Base-by-base conservation (phyloP, 2,329 filamentous ascomycete genomes). In the Paraconiothyrium brasiliense region DNA sequence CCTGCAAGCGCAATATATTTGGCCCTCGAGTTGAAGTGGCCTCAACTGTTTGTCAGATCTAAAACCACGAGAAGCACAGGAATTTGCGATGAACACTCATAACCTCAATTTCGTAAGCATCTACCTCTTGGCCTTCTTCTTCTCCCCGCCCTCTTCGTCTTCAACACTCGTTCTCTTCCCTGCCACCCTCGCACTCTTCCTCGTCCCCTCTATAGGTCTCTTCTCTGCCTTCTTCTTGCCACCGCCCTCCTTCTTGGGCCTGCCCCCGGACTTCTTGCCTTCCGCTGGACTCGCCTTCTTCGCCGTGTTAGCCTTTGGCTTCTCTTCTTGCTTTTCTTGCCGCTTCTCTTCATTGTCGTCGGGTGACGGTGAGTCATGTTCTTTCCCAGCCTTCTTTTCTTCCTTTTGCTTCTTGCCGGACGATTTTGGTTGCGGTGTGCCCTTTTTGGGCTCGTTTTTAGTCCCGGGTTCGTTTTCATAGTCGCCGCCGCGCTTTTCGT, bases 401-500 rank as follows among this genome's bases (percentile, higher is more conserved):
- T 67, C 67, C 3, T 58, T 61, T 37, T 68, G 51, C 50, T 68
- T 70, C 62, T 67, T 72, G 8, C 56, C 60, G 4, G 68, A 71
- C 11, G 78, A 74, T 61, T 80, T 80, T 6, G 69, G 60, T 64
- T 79, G 61, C 0, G 80, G 80, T 5, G 72, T 65, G 3, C 80
- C 81, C 63, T 81, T 82, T 64, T 78, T 74, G 0, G 80, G 80
- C 65, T 82, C 78, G 46, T 83, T 80, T 61, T 82, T 82, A 20
- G 75, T 78, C 1, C 78, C 79, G 7, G 77, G 59, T 37, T 77
- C 75, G 50, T 81, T 82, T 60, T 81, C 78, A 52, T 81, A 81
- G n/a, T 67, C 70, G 13, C 80, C 80, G 48, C 73, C 76, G 50
- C 68, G 64, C 62, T 74, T 72, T 66, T 82, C 79, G 60, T 81